A percentile compares a stretch with the other conserved stretches of the same genome.
phyloP scores from a whole-genome alignment of 768 basidiomycete genomes.

The Flagelloscypha sp. region DNA sequence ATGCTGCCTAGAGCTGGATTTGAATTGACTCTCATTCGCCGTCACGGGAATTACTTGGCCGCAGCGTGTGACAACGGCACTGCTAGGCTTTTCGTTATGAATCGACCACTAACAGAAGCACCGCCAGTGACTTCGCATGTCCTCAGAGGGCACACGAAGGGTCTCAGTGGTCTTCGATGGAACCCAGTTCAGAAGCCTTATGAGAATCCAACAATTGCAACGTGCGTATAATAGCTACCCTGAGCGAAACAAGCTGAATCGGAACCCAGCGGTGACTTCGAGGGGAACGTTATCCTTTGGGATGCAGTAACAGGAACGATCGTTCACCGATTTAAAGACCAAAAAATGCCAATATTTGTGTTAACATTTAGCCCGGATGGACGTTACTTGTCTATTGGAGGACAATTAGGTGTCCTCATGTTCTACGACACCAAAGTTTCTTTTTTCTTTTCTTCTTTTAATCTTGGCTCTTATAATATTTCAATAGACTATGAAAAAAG shows the following conservation, averaged over 20 bases:
- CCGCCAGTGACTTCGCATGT: no score
- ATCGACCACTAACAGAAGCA: no score
- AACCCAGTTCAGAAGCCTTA: slow-evolving; percentile 43
- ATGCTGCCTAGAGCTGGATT: no score
- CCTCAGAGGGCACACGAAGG: slow-evolving; percentile 56
- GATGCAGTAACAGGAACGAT: slow-evolving; percentile 73
- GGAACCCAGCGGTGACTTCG: slow-evolving; percentile 62
- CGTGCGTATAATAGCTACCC: slow-evolving; percentile 37
- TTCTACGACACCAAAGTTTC: slow-evolving; percentile 63
- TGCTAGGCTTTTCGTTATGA: no score
- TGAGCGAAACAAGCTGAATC: background rate
- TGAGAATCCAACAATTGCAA: slow-evolving; percentile 57
- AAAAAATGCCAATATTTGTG: slow-evolving; percentile 65
- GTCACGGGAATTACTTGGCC: slow-evolving; percentile 15
- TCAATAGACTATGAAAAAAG: slow-evolving; percentile 27
- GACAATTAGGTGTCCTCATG: slow-evolving; percentile 70
- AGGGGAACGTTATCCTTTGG: slow-evolving; percentile 76
- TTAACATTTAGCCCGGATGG: slow-evolving; percentile 72
- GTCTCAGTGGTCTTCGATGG: slow-evolving; percentile 65
- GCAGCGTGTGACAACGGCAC: no score
- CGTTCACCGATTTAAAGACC: slow-evolving; percentile 61
- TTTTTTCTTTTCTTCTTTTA: background rate
- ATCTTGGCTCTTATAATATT: slow-evolving; percentile 7
- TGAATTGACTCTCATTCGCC: no score
- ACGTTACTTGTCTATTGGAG: slow-evolving; percentile 63